Evolutionary conservation across 2,329 filamentous ascomycete genomes (phyloP).

Genomic region (Dactylellina haptotyla): DNA sequence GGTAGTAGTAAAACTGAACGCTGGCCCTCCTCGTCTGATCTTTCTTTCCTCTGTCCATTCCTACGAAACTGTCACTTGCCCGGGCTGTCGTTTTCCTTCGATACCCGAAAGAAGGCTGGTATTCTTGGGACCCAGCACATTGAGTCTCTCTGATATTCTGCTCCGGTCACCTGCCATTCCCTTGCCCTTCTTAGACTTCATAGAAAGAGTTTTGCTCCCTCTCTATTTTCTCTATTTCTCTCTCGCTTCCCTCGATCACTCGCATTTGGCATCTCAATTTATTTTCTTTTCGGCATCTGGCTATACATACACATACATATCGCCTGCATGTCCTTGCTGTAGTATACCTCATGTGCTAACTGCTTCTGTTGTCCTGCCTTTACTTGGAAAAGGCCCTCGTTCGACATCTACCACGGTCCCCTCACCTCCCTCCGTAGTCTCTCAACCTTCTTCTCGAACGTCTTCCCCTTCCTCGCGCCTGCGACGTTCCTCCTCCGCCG

Average conservation of each 20-base stretch:
- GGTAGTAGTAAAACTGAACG: slow-evolving; percentile 9
- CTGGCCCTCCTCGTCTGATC: slow-evolving; percentile 27
- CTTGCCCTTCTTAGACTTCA: background rate
- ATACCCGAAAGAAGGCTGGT: slow-evolving; percentile 38
- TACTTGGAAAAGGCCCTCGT: slow-evolving; percentile 22
- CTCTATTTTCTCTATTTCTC: slow-evolving; percentile 7
- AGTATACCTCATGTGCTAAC: slow-evolving; percentile 50
- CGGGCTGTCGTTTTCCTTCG: slow-evolving; percentile 30
- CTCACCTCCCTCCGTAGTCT: slow-evolving; percentile 40
- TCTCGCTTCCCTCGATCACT: slow-evolving; percentile 28
- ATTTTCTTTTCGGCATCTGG: slow-evolving; percentile 14
- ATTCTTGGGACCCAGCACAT: background rate
- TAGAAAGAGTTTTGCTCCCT: slow-evolving; percentile 1
- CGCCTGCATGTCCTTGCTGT: slow-evolving; percentile 51
- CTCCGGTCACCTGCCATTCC: slow-evolving; percentile 40
- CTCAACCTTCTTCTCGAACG: slow-evolving; percentile 52
- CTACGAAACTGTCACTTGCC: slow-evolving; percentile 26
- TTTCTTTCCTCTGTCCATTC: slow-evolving; percentile 4
- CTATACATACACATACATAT: slow-evolving; percentile 46
- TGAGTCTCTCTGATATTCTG: slow-evolving; percentile 6
- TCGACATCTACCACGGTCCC: slow-evolving; percentile 51
- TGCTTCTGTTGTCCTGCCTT: slow-evolving; percentile 41
- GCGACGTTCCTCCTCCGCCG: slow-evolving; percentile 51
- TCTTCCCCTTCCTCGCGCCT: slow-evolving; percentile 40
- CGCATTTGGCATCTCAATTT: no score